phyloP scores from a whole-genome alignment of 768 basidiomycete species.

The Pisolithus sp. region DNA sequence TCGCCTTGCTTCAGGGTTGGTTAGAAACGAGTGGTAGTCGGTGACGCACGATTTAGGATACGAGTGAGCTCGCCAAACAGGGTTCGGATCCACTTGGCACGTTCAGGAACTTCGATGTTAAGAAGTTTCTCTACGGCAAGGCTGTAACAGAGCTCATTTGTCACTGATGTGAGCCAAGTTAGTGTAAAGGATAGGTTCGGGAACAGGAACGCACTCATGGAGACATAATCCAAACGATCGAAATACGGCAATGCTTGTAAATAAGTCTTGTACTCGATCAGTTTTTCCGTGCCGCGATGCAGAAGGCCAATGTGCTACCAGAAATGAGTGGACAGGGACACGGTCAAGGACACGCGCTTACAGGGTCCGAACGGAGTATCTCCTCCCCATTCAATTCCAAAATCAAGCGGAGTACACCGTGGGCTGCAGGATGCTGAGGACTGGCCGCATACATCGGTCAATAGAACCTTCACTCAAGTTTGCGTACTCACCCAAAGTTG shows the following conservation, averaged over 20 bases:
- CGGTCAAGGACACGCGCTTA: slow-evolving; percentile 25
- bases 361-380: slow-evolving; percentile 81
- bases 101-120: slow-evolving; percentile 93
- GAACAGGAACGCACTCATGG: slow-evolving; percentile 76
- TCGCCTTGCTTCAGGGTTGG: neutral
- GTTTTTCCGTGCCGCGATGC: slow-evolving; percentile 96
- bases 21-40: slow-evolving; percentile 3
- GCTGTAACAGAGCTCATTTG: slow-evolving; percentile 96
- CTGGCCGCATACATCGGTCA: slow-evolving; percentile 1
- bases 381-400: slow-evolving; percentile 97
- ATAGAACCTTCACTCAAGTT: neutral
- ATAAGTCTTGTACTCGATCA: slow-evolving; percentile 99
- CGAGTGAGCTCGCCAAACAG: slow-evolving; percentile 96
- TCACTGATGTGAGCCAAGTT: slow-evolving; percentile 56
- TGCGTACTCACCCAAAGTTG: slow-evolving; percentile 72
- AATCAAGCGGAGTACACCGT: slow-evolving; percentile 96
- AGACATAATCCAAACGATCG: slow-evolving; percentile 97
- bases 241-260: slow-evolving; percentile 97
- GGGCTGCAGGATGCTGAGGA: slow-evolving; percentile 97
- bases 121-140: slow-evolving; percentile 97
- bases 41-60: slow-evolving; percentile 76
- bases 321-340: neutral
- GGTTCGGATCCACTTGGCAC: slow-evolving; percentile 97
- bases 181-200: neutral
- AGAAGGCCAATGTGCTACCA: slow-evolving; percentile 86